Conservation (phyloP, 345 rosid genomes). For the Eucalyptus melliodora region DNA sequence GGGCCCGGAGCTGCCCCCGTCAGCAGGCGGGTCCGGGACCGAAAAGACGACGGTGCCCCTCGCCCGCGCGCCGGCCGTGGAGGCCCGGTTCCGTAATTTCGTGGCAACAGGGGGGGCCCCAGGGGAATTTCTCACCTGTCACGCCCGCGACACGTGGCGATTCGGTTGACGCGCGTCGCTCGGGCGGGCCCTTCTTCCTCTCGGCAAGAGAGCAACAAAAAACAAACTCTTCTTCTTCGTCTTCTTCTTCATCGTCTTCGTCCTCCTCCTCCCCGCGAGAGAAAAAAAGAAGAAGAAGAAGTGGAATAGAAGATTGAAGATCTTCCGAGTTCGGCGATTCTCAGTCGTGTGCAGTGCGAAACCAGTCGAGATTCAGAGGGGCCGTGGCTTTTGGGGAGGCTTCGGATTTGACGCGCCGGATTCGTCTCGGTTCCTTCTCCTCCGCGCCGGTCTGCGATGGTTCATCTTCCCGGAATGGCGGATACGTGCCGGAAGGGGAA, state of each 20-base stretch:
- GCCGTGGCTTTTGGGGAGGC: not conserved
- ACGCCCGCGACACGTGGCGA: not conserved
- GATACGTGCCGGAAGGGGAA: slow-evolving; percentile 6
- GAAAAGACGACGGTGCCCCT: not conserved
- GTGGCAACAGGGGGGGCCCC: not conserved
- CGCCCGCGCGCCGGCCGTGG: not conserved
- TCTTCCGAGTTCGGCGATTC: not conserved
- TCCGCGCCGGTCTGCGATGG: slow-evolving; percentile 9
- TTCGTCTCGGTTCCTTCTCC: not conserved
- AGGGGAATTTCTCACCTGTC: not conserved
- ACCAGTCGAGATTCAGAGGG: not conserved
- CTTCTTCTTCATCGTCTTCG: not conserved
- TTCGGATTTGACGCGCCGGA: not conserved
- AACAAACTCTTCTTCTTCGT: not conserved
- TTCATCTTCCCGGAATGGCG: slow-evolving; percentile 37
- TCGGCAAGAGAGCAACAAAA: not conserved
- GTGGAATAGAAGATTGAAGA: not conserved
- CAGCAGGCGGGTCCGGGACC: not conserved
- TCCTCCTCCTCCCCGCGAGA: not conserved
- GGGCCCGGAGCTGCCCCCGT: not conserved
- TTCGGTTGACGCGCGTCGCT: not conserved
- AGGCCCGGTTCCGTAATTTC: not conserved
- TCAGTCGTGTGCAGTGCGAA: not conserved
- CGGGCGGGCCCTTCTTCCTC: not conserved
- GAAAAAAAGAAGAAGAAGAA: not conserved